Evolutionary conservation across 2,329 filamentous ascomycete genomes (phyloP).

Genomic region (Botrytis hyacinthi): DNA sequence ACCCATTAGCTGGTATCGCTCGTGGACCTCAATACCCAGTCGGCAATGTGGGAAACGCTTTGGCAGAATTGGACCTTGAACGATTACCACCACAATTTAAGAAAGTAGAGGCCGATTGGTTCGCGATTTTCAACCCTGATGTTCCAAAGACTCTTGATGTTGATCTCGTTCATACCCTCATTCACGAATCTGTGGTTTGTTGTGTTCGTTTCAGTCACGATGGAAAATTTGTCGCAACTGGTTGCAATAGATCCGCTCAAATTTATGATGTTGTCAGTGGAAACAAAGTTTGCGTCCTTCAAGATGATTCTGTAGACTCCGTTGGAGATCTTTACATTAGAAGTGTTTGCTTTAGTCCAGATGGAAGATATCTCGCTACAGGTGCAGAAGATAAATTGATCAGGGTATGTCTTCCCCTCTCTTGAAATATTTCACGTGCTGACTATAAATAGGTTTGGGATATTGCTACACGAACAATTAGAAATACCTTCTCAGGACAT

Average conservation of each 20-base stretch:
- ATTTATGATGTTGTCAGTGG: conserved; percentile 93
- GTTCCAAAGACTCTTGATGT: conserved; percentile 89
- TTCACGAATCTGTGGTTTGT: conserved; percentile 95
- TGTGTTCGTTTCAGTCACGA: conserved; percentile 96
- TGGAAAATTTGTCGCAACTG: conserved; percentile 92
- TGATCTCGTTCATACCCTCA: conserved; percentile 87
- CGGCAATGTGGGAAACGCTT: conserved; percentile 63
- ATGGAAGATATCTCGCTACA: conserved; percentile 89
- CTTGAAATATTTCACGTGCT: conserved; percentile 22
- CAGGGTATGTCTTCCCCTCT: conserved; percentile 59
- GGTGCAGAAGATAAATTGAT: conserved; percentile 98
- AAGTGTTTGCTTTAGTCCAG: conserved; percentile 97
- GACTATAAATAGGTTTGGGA: conserved; percentile 78
- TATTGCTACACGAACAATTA: conserved; percentile 77
- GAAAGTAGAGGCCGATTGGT: conserved; percentile 89
- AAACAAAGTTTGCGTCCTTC: conserved; percentile 82
- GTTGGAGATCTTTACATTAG: conserved; percentile 94
- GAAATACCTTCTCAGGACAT: conserved; percentile 91
- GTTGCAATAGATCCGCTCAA: conserved; percentile 98
- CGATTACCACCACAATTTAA: conserved; percentile 82
- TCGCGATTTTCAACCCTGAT: conserved; percentile 91
- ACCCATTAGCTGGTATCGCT: conserved; percentile 71
- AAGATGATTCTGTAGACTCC: conserved; percentile 83
- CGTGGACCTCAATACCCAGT: conserved; percentile 21
- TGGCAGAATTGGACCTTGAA: conserved; percentile 85